Conservation (phyloP, 805 yeast genomes). For the Candida odintsovae region DNA sequence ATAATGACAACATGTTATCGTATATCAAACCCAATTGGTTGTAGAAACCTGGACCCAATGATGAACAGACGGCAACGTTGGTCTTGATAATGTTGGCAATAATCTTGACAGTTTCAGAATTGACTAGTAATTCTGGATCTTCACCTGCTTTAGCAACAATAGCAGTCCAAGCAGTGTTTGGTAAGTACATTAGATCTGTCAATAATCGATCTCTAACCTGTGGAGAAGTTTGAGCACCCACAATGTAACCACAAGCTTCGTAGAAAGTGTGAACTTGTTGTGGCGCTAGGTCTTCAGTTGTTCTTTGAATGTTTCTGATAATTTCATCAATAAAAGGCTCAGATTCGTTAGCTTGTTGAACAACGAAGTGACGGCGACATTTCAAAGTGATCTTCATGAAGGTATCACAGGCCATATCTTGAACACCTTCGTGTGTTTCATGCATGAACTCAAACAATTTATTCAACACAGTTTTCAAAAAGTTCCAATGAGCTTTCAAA, state of each 20-base stretch:
- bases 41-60: constrained; percentile 87
- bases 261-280: constrained; percentile 98
- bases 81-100: constrained; percentile 93
- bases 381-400: constrained; percentile 92
- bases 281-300: constrained; percentile 90
- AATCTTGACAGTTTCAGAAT: constrained; percentile 83
- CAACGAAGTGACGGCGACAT: constrained; percentile 93
- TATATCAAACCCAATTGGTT: constrained; percentile 84
- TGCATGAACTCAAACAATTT: constrained; percentile 98
- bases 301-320: constrained; percentile 72
- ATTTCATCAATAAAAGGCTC: constrained; percentile 92
- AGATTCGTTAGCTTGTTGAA: constrained; percentile 74
- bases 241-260: constrained; percentile 93
- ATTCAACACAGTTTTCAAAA: constrained; percentile 89
- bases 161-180: constrained; percentile 92
- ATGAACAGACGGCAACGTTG: constrained; percentile 90
- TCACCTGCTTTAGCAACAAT: constrained; percentile 80
- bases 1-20: constrained; percentile 82
- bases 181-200: constrained; percentile 78
- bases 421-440: constrained; percentile 99
- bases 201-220: constrained; percentile 67
- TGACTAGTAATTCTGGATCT: constrained; percentile 73
- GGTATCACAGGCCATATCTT: constrained; percentile 99
- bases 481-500: constrained; percentile 96
- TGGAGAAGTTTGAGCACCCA: constrained; percentile 76